Conservation (phyloP, 164 flowering plant species). For the Pachysandra terminalis region DNA sequence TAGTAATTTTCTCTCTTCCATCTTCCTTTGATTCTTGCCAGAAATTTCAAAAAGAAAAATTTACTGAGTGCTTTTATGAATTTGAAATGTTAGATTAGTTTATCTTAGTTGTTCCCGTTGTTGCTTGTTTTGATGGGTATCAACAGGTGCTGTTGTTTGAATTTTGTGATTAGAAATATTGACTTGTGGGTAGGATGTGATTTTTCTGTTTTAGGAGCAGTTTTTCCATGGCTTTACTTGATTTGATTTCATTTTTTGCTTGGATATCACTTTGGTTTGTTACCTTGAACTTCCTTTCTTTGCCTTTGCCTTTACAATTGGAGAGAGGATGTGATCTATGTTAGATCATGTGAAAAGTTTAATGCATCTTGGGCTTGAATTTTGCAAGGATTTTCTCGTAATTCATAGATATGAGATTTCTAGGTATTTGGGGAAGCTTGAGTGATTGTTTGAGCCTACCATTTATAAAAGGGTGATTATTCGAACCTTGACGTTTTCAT, state of each 20-base stretch:
- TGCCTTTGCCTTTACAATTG: neutral
- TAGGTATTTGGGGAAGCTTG: neutral
- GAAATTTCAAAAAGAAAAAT: too few species aligned
- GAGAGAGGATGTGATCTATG: neutral
- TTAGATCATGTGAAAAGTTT: neutral
- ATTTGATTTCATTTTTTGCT: too few species aligned
- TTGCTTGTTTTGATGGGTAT: neutral
- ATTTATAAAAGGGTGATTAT: too few species aligned
- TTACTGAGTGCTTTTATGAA: neutral
- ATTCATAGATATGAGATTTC: neutral
- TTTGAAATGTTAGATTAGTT: neutral
- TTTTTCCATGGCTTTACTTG: neutral
- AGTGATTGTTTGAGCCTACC: too few species aligned
- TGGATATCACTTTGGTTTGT: neutral
- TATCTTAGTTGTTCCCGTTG: neutral
- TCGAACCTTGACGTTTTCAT: neutral
- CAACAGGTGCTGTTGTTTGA: neutral
- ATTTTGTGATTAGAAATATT: too few species aligned
- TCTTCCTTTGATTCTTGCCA: too few species aligned
- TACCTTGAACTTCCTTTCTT: neutral
- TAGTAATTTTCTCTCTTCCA: conserved; percentile 10
- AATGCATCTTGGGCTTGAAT: neutral
- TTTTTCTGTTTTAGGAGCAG: neutral
- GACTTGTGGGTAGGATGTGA: too few species aligned
- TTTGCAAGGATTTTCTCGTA: neutral